These are phyloP conservation scores for Vaccinium vitisidaea DNA, from an alignment of 148 eudicot species.

Conservation along the genomic window DNA sequence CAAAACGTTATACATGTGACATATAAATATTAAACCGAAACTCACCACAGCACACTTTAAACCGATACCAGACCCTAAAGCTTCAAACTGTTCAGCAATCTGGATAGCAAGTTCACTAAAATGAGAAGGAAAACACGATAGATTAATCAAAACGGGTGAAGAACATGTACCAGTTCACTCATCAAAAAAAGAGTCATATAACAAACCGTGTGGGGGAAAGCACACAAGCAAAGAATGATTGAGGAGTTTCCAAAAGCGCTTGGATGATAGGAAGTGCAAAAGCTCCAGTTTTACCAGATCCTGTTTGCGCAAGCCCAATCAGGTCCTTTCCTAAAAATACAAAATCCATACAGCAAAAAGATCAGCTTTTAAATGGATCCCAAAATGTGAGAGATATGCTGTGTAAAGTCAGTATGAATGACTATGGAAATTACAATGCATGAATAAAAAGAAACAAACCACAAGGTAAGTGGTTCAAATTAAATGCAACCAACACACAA, in stretches of 20 bases:
- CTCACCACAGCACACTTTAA: slow-evolving; percentile 81
- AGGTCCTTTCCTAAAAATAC: slow-evolving; percentile 64
- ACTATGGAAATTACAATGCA: background rate
- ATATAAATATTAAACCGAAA: background rate
- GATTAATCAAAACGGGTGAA: background rate
- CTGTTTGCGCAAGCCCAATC: slow-evolving; percentile 94
- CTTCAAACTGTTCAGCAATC: slow-evolving; percentile 92
- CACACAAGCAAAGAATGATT: slow-evolving; percentile 76
- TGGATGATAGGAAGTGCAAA: slow-evolving; percentile 87
- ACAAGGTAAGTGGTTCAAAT: background rate
- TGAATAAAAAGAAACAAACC: background rate
- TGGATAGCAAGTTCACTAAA: slow-evolving; percentile 89
- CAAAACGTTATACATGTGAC: background rate
- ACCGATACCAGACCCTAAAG: slow-evolving; percentile 76
- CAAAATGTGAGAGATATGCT: background rate
- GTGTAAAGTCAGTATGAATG: background rate
- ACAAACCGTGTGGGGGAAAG: slow-evolving; percentile 77
- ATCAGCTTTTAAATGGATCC: background rate
- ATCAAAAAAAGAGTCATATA: background rate
- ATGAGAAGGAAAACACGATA: slow-evolving; percentile 2
- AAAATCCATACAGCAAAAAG: background rate
- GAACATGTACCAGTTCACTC: background rate
- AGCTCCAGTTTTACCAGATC: slow-evolving; percentile 98
- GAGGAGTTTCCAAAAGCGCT: slow-evolving; percentile 58
- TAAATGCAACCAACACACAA: background rate